Evolutionary conservation across 495 filamentous ascomycete genomes (phyloP).

Genomic region (Trichoderma reesei): DNA sequence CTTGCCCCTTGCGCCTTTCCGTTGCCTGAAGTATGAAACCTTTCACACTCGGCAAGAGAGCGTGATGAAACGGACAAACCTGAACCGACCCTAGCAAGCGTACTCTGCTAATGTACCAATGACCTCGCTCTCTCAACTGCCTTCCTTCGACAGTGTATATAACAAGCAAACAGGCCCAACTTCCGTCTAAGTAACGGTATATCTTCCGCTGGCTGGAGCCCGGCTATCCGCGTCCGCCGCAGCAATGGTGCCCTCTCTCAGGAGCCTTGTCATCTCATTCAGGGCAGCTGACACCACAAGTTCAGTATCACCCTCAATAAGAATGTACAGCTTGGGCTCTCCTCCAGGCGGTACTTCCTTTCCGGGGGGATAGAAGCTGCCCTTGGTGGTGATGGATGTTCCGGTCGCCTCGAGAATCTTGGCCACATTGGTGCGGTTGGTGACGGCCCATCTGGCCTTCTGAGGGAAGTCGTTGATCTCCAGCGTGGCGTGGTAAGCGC

Average conservation of each 20-base stretch:
- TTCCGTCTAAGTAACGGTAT: conserved; percentile 68
- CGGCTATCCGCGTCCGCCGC: conserved; percentile 76
- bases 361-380: conserved; percentile 73
- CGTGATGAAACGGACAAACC: too few species aligned
- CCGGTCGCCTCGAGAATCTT: conserved; percentile 94
- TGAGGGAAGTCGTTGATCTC: conserved; percentile 99
- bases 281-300: conserved; percentile 84
- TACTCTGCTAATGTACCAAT: too few species aligned
- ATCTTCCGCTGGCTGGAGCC: conserved; percentile 73
- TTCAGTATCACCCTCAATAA: conserved; percentile 96
- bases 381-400: conserved; percentile 96
- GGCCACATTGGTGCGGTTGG: conserved; percentile 95
- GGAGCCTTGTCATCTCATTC: conserved; percentile 74
- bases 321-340: conserved; percentile 87
- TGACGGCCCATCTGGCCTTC: conserved; percentile 98
- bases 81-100: too few species aligned
- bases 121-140: background rate
- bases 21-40: background rate
- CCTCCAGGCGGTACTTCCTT: conserved; percentile 66
- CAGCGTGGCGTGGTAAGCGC: conserved; percentile 91
- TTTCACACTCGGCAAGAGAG: background rate
- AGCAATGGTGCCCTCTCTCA: conserved; percentile 88
- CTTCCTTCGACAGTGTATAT: background rate
- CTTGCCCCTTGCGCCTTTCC: background rate
- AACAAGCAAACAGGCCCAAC: background rate